A percentile compares a stretch with the other conserved stretches of the same genome.
Conservation (phyloP, 1,284 basidiomycete genomes). For the Ganoderma multipileum region DNA sequence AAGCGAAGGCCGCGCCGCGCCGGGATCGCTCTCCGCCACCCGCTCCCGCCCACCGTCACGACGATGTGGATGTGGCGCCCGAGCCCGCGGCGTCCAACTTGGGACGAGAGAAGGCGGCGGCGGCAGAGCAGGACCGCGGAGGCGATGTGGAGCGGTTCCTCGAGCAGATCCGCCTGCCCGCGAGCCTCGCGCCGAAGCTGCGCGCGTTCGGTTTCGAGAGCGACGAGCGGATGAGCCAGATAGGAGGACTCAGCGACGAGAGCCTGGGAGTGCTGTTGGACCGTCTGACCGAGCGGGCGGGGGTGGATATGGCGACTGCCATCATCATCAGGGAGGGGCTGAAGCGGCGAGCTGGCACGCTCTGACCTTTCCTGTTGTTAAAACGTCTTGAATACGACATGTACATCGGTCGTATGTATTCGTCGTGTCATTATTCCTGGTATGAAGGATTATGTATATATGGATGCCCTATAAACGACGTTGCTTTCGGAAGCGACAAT, state of each 20-base stretch:
- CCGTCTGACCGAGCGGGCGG: background rate
- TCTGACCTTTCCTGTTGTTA: background rate
- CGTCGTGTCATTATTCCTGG: too few species aligned
- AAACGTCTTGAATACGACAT: too few species aligned
- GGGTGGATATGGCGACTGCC: background rate
- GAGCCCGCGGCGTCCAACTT: background rate
- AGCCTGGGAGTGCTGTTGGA: background rate
- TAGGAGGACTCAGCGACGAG: background rate
- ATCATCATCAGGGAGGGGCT: background rate
- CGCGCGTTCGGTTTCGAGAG: background rate
- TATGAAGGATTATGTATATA: too few species aligned
- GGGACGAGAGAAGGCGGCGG: background rate
- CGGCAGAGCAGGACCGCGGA: background rate
- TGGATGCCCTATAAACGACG: too few species aligned
- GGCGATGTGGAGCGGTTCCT: constrained; percentile 3
- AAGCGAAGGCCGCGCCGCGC: background rate
- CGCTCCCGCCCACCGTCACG: too few species aligned
- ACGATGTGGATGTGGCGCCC: background rate
- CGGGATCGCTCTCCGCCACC: background rate
- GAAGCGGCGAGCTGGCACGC: background rate
- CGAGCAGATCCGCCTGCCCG: background rate
- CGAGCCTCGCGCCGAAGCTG: constrained; percentile 2
- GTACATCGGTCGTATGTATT: too few species aligned
- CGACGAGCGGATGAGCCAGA: background rate
- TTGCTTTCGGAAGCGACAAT: too few species aligned